Evolutionary conservation across 495 filamentous ascomycete species (phyloP).

Genomic region (Lineolata rhizophorae): DNA sequence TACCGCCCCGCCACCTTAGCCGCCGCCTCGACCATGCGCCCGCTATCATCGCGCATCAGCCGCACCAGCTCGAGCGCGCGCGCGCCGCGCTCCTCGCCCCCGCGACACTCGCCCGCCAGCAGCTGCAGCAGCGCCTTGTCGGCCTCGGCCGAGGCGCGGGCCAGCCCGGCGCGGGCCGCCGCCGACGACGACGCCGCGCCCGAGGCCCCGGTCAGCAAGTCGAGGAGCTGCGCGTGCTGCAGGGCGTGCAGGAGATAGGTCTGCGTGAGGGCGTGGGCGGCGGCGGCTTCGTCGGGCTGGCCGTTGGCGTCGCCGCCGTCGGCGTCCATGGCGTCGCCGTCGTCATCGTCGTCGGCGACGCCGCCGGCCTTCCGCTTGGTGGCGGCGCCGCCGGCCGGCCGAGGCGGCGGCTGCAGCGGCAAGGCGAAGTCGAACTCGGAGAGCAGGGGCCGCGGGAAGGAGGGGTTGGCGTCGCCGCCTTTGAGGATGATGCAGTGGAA

Average conservation of each 20-base stretch:
- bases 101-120: conserved; percentile 71
- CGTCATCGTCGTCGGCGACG: conserved; percentile 16
- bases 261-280: conserved; percentile 41
- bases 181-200: conserved; percentile 30
- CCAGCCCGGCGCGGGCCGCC: conserved; percentile 43
- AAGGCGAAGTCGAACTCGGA: conserved; percentile 86
- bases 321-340: conserved; percentile 16
- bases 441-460: conserved; percentile 82
- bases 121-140: conserved; percentile 81
- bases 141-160: conserved; percentile 50
- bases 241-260: conserved; percentile 53
- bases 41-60: conserved; percentile 55
- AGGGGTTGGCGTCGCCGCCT: conserved; percentile 77
- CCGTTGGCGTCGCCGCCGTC: conserved; percentile 14
- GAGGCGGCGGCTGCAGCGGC: too few relatives aligned
- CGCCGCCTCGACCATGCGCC: conserved; percentile 70
- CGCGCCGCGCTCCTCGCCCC: conserved; percentile 82
- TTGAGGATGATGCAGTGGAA: conserved; percentile 99
- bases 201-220: conserved; percentile 45
- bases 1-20: conserved; percentile 66
- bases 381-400: too few relatives aligned
- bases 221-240: conserved; percentile 44
- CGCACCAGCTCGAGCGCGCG: conserved; percentile 71
- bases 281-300: conserved; percentile 7
- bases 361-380: conserved; percentile 15